Evolutionary conservation across 176 grass and related monocot species (phyloP).

Genomic region (Panicum miliaceum): DNA sequence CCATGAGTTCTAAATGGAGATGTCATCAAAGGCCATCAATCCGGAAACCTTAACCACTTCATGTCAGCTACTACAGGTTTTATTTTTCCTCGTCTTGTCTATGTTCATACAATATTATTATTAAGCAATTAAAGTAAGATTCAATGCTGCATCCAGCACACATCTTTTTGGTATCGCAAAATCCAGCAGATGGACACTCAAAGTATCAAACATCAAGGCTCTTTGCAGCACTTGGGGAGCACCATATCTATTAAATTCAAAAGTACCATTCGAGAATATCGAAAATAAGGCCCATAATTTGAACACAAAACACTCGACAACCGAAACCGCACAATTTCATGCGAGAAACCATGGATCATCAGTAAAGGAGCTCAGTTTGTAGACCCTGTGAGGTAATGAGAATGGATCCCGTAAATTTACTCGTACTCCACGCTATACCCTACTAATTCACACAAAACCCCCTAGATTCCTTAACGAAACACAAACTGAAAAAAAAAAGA

Average conservation of each 20-base stretch:
- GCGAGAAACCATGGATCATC: not conserved
- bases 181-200: not conserved
- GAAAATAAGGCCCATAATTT: not conserved
- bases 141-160: not conserved
- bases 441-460: not conserved
- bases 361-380: not conserved
- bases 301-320: not conserved
- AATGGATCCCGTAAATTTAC: not conserved
- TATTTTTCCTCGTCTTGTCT: not conserved
- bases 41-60: not conserved
- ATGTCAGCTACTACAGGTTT: not conserved
- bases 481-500: not conserved
- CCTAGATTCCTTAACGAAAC: not conserved
- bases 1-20: not conserved
- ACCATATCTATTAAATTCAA: not conserved
- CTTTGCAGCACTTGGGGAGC: not conserved
- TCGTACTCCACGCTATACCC: not conserved
- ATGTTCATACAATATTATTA: not conserved
- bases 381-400: not conserved
- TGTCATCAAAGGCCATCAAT: not conserved
- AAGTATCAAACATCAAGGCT: not conserved
- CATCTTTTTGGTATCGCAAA: not conserved
- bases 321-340: not conserved
- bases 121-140: not conserved
- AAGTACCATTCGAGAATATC: conserved; percentile 2